phyloP scores from a whole-genome alignment of 2,329 filamentous ascomycete genomes.

The Xylariaceae sp. region DNA sequence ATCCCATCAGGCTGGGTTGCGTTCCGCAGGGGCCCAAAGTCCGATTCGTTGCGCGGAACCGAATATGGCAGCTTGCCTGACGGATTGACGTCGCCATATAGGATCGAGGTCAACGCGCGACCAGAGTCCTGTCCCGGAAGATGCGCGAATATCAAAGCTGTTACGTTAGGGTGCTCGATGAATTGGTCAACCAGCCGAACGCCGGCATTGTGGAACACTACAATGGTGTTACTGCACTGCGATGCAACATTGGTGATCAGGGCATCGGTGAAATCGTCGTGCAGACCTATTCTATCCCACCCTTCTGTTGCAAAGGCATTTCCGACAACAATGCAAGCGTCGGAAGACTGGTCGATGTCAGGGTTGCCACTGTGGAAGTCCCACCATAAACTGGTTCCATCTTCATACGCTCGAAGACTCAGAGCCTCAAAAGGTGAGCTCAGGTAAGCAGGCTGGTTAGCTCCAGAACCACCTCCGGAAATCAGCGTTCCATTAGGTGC shows the following conservation, averaged over 20 bases:
- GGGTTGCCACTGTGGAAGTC: constrained; percentile 52
- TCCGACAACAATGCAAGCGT: constrained; percentile 66
- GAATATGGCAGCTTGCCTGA: constrained; percentile 59
- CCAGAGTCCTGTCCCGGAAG: constrained; percentile 64
- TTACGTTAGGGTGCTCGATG: constrained; percentile 72
- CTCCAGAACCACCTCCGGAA: constrained; percentile 39
- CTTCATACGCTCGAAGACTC: constrained; percentile 50
- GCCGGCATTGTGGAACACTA: constrained; percentile 69
- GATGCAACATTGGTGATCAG: constrained; percentile 57
- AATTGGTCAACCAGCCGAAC: constrained; percentile 64
- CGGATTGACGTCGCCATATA: constrained; percentile 66
- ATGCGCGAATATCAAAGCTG: constrained; percentile 68
- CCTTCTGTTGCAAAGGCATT: constrained; percentile 71
- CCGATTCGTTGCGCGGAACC: constrained; percentile 54
- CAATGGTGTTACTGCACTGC: constrained; percentile 64
- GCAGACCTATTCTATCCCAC: constrained; percentile 60
- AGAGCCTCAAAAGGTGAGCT: constrained; percentile 51
- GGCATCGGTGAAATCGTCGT: constrained; percentile 64
- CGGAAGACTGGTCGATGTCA: constrained; percentile 48
- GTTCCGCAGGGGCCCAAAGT: constrained; percentile 51
- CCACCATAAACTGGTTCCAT: constrained; percentile 54
- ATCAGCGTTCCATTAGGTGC: constrained; percentile 54
- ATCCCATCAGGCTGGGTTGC: constrained; percentile 52
- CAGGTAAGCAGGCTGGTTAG: constrained; percentile 46
- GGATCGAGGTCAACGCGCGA: constrained; percentile 73